These are phyloP conservation scores for Mallotus nudiflorus DNA, from an alignment of 345 rosid species.

Conservation along the genomic window DNA sequence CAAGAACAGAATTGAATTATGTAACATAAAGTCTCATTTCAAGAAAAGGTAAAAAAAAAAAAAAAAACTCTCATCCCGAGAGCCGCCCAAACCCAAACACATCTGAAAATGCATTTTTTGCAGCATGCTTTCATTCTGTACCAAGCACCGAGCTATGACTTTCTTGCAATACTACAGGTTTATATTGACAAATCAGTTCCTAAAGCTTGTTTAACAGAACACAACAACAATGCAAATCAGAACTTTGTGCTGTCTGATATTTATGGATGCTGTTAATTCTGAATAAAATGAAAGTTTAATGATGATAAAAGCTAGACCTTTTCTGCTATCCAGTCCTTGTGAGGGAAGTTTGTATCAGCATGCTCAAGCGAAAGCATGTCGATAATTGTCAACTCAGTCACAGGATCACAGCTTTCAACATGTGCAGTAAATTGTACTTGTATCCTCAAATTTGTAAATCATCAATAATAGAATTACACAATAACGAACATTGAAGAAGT, in stretches of 20 bases:
- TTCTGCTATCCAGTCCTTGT: conserved; percentile 22
- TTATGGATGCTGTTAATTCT: background rate
- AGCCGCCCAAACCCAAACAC: too few relatives aligned
- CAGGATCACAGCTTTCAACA: conserved; percentile 53
- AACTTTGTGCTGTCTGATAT: background rate
- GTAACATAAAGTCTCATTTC: background rate
- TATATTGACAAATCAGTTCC: too few relatives aligned
- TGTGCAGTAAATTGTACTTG: conserved; percentile 5
- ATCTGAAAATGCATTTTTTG: too few relatives aligned
- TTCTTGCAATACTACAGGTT: too few relatives aligned
- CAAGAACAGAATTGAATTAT: too few relatives aligned
- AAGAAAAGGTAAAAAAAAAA: too few relatives aligned
- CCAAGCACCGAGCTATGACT: too few relatives aligned
- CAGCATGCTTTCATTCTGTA: too few relatives aligned
- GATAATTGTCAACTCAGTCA: conserved; percentile 47
- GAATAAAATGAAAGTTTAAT: background rate
- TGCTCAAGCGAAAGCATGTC: conserved; percentile 79
- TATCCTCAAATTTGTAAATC: conserved; percentile 10
- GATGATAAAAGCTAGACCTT: conserved; percentile 40
- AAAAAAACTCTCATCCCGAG: too few relatives aligned
- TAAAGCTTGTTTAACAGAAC: too few relatives aligned
- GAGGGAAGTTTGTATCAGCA: conserved; percentile 69
- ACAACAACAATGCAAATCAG: background rate
- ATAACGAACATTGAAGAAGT: too few relatives aligned
- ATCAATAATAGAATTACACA: background rate